Percentiles rank a stretch among this genome's conserved stretches.
These are phyloP conservation scores for Kwoniella heveanensis DNA, from an alignment of 768 basidiomycete genomes.

Conservation along the genomic window DNA sequence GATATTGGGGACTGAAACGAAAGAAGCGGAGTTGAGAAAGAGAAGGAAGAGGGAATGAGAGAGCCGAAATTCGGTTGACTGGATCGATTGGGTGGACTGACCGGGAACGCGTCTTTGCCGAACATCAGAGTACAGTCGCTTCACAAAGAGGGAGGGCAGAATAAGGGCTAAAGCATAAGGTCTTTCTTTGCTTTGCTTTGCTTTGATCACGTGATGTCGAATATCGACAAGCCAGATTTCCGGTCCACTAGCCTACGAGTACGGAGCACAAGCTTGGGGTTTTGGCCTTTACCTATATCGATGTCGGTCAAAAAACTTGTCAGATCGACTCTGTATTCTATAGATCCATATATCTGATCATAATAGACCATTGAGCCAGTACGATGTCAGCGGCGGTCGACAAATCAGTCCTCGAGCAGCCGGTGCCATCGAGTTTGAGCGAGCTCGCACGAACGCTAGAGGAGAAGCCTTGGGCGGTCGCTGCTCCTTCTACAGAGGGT, in stretches of 20 bases:
- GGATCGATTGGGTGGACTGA: not conserved
- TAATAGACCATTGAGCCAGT: not conserved
- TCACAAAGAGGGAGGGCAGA: no score
- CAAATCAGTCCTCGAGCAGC: not conserved
- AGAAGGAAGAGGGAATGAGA: not conserved
- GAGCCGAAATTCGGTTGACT: not conserved
- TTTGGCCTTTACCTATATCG: no score
- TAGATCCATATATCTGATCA: no score
- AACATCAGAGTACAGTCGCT: no score
- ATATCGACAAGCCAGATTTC: no score
- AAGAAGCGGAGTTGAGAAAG: not conserved
- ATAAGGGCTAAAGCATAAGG: no score
- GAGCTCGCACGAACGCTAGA: slow-evolving; percentile 19
- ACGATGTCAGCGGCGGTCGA: not conserved
- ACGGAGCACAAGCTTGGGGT: no score
- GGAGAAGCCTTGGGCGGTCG: slow-evolving; percentile 22
- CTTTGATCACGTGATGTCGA: no score
- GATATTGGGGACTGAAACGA: not conserved
- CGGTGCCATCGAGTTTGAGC: slow-evolving; percentile 13
- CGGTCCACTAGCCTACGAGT: no score
- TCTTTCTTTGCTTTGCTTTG: no score
- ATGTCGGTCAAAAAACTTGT: no score
- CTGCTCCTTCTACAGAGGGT: slow-evolving; percentile 27
- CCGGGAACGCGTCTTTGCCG: slow-evolving; percentile 2
- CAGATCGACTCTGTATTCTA: no score